Evolutionary conservation across 2,329 filamentous ascomycete genomes (phyloP), one percentile per base, ranked within the genome.

Genomic region (Biscogniauxia mediterranea): DNA sequence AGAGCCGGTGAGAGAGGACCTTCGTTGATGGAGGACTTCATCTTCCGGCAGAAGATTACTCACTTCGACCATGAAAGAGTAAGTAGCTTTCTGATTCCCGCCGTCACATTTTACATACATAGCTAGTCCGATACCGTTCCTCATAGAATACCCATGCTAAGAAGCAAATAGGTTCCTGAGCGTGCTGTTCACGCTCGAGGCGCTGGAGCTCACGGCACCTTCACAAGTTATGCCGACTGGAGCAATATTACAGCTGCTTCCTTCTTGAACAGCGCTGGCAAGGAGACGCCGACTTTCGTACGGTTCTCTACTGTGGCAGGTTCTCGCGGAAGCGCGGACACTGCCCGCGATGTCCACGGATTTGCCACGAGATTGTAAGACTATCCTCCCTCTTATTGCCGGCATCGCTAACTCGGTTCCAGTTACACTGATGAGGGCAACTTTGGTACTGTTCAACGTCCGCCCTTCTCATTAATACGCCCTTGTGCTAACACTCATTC

Each of bases 361-460:
- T 88, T 87, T 68, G 85, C 86, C 0, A 81, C 82, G 21, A 80
- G 85, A 62, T 84, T 89, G 71, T 74, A 67, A 69, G 71, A 49
- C 23, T 20, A 56, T 13, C 42, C 8, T 46, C 25, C 20, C 23
- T 54, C 21, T 23, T 15, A 46, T 46, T 46, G 13, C 38, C 38
- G 38, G 13, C 38, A 15, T 21, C 51, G 57, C 66, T 70, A 55
- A 70, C 55, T 6, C 25, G 15, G 38, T 54, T 57, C 25, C 54
- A 71, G 70, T 53, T 89, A 87, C 67, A 89, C 86, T 0, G 84
- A 88, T 55, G 85, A 88, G 67, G 87, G 87, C 56, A 89, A 89
- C 71, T 86, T 85, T 72, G 85, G 85, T 80, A 80, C 76, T 46
- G 80, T 67, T 64, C 13, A 51, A 42, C 19, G 9, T 32, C 49